phyloP scores from a whole-genome alignment of 2,329 filamentous ascomycete genomes.

The Pseudogymnoascus sp. region DNA sequence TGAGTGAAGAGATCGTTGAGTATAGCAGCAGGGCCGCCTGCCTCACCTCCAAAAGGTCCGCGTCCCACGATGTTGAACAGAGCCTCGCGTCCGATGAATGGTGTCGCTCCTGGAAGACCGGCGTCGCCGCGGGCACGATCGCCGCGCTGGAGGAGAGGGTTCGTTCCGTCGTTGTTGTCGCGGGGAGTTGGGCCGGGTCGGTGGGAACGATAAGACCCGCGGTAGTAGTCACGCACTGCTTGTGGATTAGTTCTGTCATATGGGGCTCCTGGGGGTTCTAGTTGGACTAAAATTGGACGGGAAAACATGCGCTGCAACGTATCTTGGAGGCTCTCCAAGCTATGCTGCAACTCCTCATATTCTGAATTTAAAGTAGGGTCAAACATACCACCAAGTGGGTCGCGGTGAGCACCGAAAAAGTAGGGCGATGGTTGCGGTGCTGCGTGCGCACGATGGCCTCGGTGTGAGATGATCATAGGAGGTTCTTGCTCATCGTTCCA shows the following conservation, averaged over 20 bases:
- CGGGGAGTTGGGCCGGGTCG: slow-evolving; percentile 39
- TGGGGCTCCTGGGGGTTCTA: background rate
- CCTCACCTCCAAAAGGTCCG: slow-evolving; percentile 14
- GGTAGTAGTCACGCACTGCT: slow-evolving; percentile 25
- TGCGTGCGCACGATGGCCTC: slow-evolving; percentile 41
- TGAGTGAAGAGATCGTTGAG: slow-evolving; percentile 22
- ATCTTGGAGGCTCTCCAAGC: background rate
- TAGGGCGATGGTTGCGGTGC: slow-evolving; percentile 51
- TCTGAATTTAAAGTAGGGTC: slow-evolving; percentile 10
- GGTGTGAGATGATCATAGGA: slow-evolving; percentile 34
- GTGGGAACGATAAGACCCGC: slow-evolving; percentile 40
- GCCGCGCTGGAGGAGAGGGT: slow-evolving; percentile 70
- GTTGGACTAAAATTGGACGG: background rate
- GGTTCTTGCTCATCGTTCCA: slow-evolving; percentile 50
- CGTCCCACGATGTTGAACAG: slow-evolving; percentile 19
- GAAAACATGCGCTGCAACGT: background rate
- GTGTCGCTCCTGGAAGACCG: slow-evolving; percentile 13
- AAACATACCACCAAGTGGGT: slow-evolving; percentile 42
- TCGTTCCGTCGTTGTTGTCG: slow-evolving; percentile 69
- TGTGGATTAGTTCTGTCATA: slow-evolving; percentile 26
- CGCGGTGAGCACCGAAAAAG: slow-evolving; percentile 48
- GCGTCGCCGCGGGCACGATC: slow-evolving; percentile 27
- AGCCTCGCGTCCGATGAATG: slow-evolving; percentile 22
- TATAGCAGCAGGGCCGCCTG: slow-evolving; percentile 15
- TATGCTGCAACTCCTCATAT: background rate